These are phyloP conservation scores for Dalbergia cochinchinensis DNA, from an alignment of 306 rosid genomes.

Conservation along the genomic window DNA sequence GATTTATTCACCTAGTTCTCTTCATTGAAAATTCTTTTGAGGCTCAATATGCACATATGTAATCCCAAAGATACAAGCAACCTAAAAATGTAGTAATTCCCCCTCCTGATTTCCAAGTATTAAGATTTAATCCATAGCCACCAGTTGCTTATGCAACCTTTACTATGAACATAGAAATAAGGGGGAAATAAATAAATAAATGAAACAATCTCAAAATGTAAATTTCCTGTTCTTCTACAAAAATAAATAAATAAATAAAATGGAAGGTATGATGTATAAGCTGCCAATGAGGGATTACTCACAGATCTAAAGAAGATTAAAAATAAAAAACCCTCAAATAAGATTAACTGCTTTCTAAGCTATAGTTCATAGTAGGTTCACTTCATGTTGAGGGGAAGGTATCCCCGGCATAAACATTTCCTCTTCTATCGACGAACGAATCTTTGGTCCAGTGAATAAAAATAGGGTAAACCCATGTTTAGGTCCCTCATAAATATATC, in stretches of 20 bases:
- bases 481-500: no score
- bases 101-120: neutral
- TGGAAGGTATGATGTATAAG: neutral
- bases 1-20: neutral
- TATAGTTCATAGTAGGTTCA: neutral
- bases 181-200: no score
- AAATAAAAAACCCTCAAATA: neutral
- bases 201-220: neutral
- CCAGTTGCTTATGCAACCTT: neutral
- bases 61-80: slow-evolving; percentile 15
- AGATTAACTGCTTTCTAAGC: neutral
- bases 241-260: neutral
- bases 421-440: no score
- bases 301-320: neutral
- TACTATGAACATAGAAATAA: neutral
- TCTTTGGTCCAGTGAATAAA: no score
- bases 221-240: neutral
- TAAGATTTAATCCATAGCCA: neutral
- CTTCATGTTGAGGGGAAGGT: neutral
- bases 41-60: slow-evolving; percentile 21
- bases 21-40: neutral
- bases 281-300: neutral
- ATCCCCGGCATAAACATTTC: no score
- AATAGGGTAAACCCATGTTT: no score
- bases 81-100: slow-evolving; percentile 7